These are phyloP conservation scores for Clitoria ternatea DNA, from an alignment of 306 rosid species.

Conservation along the genomic window DNA sequence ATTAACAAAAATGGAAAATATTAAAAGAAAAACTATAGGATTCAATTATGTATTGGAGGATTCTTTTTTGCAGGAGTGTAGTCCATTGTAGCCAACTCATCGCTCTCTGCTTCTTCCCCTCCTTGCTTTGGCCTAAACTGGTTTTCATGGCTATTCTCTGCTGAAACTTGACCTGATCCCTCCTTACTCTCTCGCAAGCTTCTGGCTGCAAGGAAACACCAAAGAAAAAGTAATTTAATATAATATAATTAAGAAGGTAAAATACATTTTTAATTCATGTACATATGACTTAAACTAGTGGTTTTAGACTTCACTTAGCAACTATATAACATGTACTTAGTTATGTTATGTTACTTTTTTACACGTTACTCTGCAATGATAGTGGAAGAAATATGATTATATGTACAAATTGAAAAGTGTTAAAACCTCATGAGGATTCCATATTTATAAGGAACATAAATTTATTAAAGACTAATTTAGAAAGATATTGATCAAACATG, in stretches of 20 bases:
- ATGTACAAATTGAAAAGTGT: neutral
- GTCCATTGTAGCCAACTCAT: conserved; percentile 60
- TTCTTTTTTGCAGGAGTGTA: conserved; percentile 71
- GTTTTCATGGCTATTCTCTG: neutral
- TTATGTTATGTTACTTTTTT: too few relatives aligned
- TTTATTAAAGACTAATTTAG: neutral
- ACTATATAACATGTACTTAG: too few relatives aligned
- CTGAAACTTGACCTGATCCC: neutral
- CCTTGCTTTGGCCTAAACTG: conserved; percentile 19
- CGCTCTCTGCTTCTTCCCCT: conserved; percentile 24
- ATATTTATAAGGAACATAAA: neutral
- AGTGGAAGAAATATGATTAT: too few relatives aligned
- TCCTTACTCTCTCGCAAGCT: conserved; percentile 26
- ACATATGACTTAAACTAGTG: too few relatives aligned
- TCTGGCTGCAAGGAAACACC: conserved; percentile 28
- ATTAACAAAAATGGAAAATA: conserved; percentile 21
- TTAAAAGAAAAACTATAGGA: neutral
- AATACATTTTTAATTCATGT: neutral
- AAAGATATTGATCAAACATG: neutral
- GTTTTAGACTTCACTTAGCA: too few relatives aligned
- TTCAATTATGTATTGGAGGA: conserved; percentile 79
- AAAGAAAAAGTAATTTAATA: neutral
- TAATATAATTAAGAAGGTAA: neutral
- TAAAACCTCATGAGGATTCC: neutral
- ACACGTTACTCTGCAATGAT: too few relatives aligned